Evolutionary conservation across 768 basidiomycete species (phyloP).

Genomic region (Macrolepiota fuliginosa): DNA sequence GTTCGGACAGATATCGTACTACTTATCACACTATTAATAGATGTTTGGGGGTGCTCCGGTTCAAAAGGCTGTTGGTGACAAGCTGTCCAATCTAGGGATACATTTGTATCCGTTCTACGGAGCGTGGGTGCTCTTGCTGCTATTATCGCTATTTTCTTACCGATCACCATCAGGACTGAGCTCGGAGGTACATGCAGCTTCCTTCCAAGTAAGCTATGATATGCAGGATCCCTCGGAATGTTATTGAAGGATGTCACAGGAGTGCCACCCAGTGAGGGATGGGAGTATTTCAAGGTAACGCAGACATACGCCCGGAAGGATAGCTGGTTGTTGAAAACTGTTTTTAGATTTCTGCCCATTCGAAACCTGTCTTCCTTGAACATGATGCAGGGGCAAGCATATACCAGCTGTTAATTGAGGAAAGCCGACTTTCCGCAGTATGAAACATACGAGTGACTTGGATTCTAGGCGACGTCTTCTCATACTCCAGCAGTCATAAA

Average conservation of each 20-base stretch:
- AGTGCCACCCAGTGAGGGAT: slow-evolving; percentile 12
- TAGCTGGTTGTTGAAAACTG: neutral
- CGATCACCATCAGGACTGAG: slow-evolving; percentile 19
- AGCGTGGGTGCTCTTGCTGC: slow-evolving; percentile 23
- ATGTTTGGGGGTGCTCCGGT: slow-evolving; percentile 23
- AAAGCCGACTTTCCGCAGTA: neutral
- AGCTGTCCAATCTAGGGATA: slow-evolving; percentile 16
- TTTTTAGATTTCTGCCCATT: slow-evolving; percentile 7
- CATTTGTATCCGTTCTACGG: slow-evolving; percentile 32
- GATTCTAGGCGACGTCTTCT: slow-evolving; percentile 8
- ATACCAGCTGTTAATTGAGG: slow-evolving; percentile 10
- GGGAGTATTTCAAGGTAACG: slow-evolving; percentile 16
- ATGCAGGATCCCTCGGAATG: neutral
- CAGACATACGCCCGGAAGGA: neutral
- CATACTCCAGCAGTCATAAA: slow-evolving; percentile 30
- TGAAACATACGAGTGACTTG: neutral
- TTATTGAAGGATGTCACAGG: slow-evolving; percentile 2
- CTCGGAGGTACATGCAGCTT: slow-evolving; percentile 14
- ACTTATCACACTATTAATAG: slow-evolving; percentile 9
- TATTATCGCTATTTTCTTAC: neutral
- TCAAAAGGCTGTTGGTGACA: slow-evolving; percentile 24
- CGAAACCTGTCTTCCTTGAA: slow-evolving; percentile 7
- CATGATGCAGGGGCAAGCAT: neutral
- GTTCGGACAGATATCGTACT: neutral
- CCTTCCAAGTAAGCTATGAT: slow-evolving; percentile 11